Evolutionary conservation across 495 filamentous ascomycete genomes (phyloP).

Genomic region (Penicillium mononematosum): DNA sequence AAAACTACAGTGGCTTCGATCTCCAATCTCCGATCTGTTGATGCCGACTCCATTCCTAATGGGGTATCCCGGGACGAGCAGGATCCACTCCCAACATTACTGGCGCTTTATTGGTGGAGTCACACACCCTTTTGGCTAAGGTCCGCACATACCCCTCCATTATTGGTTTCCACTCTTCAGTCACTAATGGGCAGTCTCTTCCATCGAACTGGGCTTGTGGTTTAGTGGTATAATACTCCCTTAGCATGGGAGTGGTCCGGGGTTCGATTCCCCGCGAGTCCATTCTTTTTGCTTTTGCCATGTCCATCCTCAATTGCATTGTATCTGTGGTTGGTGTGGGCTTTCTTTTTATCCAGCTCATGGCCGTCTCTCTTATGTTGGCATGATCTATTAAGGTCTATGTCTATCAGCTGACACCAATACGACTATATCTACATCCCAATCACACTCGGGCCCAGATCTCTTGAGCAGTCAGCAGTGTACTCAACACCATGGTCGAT

Average conservation of each 20-base stretch:
- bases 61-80: no score
- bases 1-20: no score
- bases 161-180: no score
- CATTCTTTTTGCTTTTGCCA: slow-evolving; percentile 44
- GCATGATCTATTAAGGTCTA: slow-evolving; percentile 8
- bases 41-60: no score
- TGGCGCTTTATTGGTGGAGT: no score
- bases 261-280: slow-evolving; percentile 58
- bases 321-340: neutral
- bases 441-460: slow-evolving; percentile 48
- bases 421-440: neutral
- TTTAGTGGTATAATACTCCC: slow-evolving; percentile 48
- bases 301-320: neutral
- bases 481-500: slow-evolving; percentile 55
- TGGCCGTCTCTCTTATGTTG: no score
- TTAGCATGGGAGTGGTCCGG: slow-evolving; percentile 56
- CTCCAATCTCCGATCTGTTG: no score
- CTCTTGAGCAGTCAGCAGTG: slow-evolving; percentile 53
- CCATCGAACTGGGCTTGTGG: slow-evolving; percentile 38
- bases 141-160: no score
- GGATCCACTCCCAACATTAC: no score
- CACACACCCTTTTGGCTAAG: no score
- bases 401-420: neutral
- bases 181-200: neutral
- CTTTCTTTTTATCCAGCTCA: neutral